Evolutionary conservation across 257 asterid species (phyloP), one percentile per base, ranked within the genome.

Genomic region (Fraxinus cuspidata): DNA sequence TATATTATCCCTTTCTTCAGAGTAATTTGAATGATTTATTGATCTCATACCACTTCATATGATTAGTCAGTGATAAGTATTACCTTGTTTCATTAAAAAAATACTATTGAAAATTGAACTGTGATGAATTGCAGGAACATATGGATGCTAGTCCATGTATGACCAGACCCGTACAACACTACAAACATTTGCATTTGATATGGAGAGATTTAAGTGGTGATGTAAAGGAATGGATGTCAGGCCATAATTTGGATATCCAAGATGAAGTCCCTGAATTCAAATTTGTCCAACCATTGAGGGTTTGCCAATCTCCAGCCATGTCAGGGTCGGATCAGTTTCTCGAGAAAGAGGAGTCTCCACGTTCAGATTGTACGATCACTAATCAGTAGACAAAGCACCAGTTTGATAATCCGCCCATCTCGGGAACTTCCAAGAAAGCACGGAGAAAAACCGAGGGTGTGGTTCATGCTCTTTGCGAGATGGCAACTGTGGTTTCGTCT

Each of bases 151-250:
- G 86, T 15, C 83, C 78, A 38, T 83, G 75, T 38, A 85, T 83
- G 86, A 75, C 83, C 34, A 63, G 82, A 67, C 83, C 83, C 4
- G 32, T 83, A 21, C 86, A 80, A 67, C 60, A 78, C 83, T 83
- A 56, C 9, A 53, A 72, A 78, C 80, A 80, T 74, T 27, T 78
- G 77, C 72, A 82, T 73, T 40, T 53, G 66, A 80, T 85, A 72
- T 83, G 80, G 80, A 76, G 75, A 80, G 83, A 83, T 21, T 38
- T 72, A 67, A 80, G 64, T 31, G 15, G 23, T 35, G 83, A 78
- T 29, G 32, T 2, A 0, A 74, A 74, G 68, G 63, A 32, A 0
- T 58, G 63, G 16, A 65, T 64, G 60, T 70, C 67, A 49, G 75
- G 68, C 28, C 70, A 80, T 77, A 72, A 75, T 68, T 7, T 16